phyloP scores from a whole-genome alignment of 805 yeast genomes.

The Candida odintsovae region DNA sequence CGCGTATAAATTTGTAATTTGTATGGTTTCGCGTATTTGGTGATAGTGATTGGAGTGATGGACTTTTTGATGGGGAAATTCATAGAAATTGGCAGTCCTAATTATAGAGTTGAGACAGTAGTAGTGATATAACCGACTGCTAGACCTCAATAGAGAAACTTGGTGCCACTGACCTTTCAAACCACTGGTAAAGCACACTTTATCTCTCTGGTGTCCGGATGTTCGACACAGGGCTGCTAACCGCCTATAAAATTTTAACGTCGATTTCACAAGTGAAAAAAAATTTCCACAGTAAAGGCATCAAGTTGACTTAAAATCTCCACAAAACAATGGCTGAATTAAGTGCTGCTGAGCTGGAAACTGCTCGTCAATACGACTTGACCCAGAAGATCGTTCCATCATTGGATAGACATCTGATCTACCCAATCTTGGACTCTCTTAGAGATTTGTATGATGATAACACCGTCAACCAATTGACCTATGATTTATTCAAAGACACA shows the following conservation, averaged over 20 bases:
- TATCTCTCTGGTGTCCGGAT: conserved; percentile 2
- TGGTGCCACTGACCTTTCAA: too few species aligned
- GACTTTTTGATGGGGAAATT: too few species aligned
- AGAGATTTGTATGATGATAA: conserved; percentile 39
- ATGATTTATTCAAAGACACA: conserved; percentile 50
- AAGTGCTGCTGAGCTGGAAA: conserved; percentile 29
- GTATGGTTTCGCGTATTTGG: too few species aligned
- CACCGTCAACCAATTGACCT: conserved; percentile 41
- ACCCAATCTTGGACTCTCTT: conserved; percentile 45
- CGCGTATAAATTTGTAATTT: too few species aligned
- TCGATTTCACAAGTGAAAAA: neutral
- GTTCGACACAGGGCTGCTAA: neutral
- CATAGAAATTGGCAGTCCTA: too few species aligned
- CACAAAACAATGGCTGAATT: conserved; percentile 18
- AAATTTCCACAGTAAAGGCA: conserved; percentile 4
- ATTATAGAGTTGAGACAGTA: too few species aligned
- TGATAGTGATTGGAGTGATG: too few species aligned
- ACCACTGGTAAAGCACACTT: too few species aligned
- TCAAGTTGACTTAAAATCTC: neutral
- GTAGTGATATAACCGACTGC: too few species aligned
- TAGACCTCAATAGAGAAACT: too few species aligned
- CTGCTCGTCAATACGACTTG: conserved; percentile 47
- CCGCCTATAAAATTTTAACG: neutral
- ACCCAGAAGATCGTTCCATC: conserved; percentile 50
- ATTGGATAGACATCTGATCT: conserved; percentile 56